Evolutionary conservation across 2,329 filamentous ascomycete genomes (phyloP).

Genomic region (Neopestalotiopsis clavispora): DNA sequence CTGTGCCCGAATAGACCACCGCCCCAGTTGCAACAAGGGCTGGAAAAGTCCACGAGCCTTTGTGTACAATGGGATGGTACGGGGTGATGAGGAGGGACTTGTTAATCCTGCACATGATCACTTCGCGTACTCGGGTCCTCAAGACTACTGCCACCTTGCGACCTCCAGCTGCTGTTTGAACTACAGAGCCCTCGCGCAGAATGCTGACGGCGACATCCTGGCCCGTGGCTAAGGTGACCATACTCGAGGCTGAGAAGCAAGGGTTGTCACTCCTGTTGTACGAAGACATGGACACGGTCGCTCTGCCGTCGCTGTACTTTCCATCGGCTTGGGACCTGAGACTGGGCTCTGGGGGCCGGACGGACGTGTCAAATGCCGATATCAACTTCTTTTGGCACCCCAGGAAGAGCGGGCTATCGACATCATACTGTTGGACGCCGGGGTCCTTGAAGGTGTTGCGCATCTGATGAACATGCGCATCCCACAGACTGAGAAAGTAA

Average conservation of each 20-base stretch:
- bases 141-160: slow-evolving; percentile 56
- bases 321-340: slow-evolving; percentile 10
- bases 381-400: slow-evolving; percentile 56
- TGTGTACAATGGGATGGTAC: slow-evolving; percentile 60
- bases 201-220: slow-evolving; percentile 43
- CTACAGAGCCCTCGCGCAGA: slow-evolving; percentile 49
- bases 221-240: slow-evolving; percentile 50
- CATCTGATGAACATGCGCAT: slow-evolving; percentile 60
- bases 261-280: slow-evolving; percentile 48
- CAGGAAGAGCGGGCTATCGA: slow-evolving; percentile 55
- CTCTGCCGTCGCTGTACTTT: slow-evolving; percentile 13
- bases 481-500: slow-evolving; percentile 61
- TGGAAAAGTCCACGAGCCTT: slow-evolving; percentile 54
- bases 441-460: slow-evolving; percentile 68
- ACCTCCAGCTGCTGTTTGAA: slow-evolving; percentile 55
- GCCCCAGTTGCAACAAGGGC: slow-evolving; percentile 36
- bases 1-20: slow-evolving; percentile 51
- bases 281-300: slow-evolving; percentile 42
- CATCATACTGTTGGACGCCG: slow-evolving; percentile 60
- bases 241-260: slow-evolving; percentile 59
- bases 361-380: slow-evolving; percentile 50
- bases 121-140: slow-evolving; percentile 47
- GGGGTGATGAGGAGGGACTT: slow-evolving; percentile 56
- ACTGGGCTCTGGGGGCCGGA: slow-evolving; percentile 46
- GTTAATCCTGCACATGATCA: slow-evolving; percentile 49